Conservation (phyloP, 73 alveolate species). For the Paramecium sonneborni region DNA sequence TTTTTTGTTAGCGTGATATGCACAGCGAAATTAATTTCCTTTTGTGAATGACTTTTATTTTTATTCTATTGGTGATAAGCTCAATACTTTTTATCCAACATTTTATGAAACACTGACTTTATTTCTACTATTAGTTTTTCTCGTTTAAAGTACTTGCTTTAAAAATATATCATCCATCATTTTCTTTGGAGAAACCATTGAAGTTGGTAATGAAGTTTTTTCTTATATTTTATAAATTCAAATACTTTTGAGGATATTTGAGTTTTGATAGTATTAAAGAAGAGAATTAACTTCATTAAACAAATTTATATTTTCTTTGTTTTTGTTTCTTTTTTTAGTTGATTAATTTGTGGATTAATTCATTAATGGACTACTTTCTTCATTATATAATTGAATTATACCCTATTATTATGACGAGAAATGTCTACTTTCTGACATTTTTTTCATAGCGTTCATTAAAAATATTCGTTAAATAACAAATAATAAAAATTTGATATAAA, state of each 20-base stretch:
- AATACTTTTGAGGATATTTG: slow-evolving; percentile 18
- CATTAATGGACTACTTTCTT: slow-evolving; percentile 4
- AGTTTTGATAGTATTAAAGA: slow-evolving; percentile 15
- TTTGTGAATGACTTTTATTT: neutral
- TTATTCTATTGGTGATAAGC: slow-evolving; percentile 21
- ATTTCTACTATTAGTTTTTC: slow-evolving; percentile 38
- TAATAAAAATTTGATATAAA: neutral
- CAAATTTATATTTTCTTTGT: slow-evolving; percentile 50
- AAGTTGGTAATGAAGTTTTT: slow-evolving; percentile 40
- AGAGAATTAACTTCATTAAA: slow-evolving; percentile 35
- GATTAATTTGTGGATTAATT: slow-evolving; percentile 37
- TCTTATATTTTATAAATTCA: neutral
- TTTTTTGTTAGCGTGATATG: slow-evolving; percentile 23
- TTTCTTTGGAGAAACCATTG: slow-evolving; percentile 53
- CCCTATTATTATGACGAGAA: slow-evolving; percentile 42
- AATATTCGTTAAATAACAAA: slow-evolving; percentile 58
- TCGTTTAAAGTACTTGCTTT: neutral
- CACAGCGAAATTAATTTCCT: slow-evolving; percentile 1
- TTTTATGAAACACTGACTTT: slow-evolving; percentile 45
- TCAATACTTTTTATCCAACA: slow-evolving; percentile 20
- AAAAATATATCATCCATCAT: slow-evolving; percentile 32
- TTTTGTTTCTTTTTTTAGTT: slow-evolving; percentile 3
- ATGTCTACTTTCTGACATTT: slow-evolving; percentile 15
- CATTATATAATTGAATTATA: neutral
- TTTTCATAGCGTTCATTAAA: slow-evolving; percentile 36